A percentile compares a stretch with the other conserved stretches of the same genome.
These are phyloP conservation scores for Xylaria sp. DNA, from an alignment of 2,329 filamentous ascomycete genomes.

Conservation along the genomic window DNA sequence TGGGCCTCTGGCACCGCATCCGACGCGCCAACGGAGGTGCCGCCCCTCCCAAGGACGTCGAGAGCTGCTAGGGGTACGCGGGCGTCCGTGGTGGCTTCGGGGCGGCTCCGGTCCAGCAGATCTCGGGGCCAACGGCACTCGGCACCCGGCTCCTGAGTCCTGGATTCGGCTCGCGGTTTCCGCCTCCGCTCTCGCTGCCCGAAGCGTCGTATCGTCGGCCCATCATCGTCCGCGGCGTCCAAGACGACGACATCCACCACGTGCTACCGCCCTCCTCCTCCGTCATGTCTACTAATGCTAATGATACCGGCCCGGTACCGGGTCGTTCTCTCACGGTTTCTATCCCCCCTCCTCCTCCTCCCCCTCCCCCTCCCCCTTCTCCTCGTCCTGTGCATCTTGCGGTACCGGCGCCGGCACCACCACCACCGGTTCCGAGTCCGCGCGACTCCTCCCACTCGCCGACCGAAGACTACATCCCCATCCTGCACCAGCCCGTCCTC, in stretches of 20 bases:
- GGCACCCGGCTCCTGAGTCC: conserved; percentile 44
- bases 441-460: conserved; percentile 34
- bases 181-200: conserved; percentile 43
- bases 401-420: background rate
- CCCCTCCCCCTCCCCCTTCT: conserved; percentile 17
- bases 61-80: conserved; percentile 60
- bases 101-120: conserved; percentile 37
- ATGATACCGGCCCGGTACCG: conserved; percentile 29
- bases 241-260: conserved; percentile 42
- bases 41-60: conserved; percentile 60
- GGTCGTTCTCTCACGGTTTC: conserved; percentile 36
- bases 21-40: conserved; percentile 52
- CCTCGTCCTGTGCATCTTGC: conserved; percentile 20
- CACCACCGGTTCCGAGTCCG: conserved; percentile 27
- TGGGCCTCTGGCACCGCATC: conserved; percentile 71
- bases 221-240: conserved; percentile 41
- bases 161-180: conserved; percentile 41
- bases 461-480: conserved; percentile 46
- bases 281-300: conserved; percentile 36
- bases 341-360: conserved; percentile 19
- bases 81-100: conserved; percentile 52
- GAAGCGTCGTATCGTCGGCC: conserved; percentile 44
- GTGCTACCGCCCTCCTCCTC: conserved; percentile 40
- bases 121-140: conserved; percentile 44
- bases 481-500: conserved; percentile 42